Conservation (phyloP, 1,284 basidiomycete species). For the Puccinia coronata region DNA sequence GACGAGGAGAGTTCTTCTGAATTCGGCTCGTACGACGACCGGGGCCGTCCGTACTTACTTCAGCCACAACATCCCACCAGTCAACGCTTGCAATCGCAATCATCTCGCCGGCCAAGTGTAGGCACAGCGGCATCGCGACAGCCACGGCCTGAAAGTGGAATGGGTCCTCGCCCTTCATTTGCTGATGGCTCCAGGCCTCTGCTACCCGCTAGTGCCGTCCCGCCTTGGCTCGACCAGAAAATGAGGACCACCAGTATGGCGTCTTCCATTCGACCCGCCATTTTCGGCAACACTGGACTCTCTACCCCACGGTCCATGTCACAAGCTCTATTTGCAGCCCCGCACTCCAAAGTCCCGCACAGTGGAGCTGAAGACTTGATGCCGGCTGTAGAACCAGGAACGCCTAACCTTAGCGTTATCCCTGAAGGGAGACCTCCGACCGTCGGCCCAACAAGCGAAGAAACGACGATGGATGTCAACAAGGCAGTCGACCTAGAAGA, state of each 20-base stretch:
- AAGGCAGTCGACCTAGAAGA: neutral
- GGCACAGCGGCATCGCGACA: conserved; percentile 42
- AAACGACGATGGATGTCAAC: conserved; percentile 2
- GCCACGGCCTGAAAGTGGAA: conserved; percentile 50
- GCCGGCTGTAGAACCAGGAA: neutral
- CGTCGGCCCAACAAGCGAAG: neutral
- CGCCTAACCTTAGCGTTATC: conserved; percentile 17
- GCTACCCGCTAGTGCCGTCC: neutral
- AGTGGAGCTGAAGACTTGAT: conserved; percentile 48
- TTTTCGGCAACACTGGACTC: conserved; percentile 76
- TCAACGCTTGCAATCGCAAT: conserved; percentile 56
- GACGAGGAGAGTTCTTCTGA: conserved; percentile 13
- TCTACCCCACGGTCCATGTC: conserved; percentile 63
- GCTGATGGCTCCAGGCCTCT: neutral
- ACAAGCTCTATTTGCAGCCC: conserved; percentile 26
- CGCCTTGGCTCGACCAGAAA: conserved; percentile 28
- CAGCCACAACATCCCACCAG: conserved; percentile 54
- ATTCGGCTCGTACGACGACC: conserved; percentile 31
- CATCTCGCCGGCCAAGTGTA: conserved; percentile 54
- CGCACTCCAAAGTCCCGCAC: conserved; percentile 2
- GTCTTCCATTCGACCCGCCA: conserved; percentile 68
- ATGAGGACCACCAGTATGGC: conserved; percentile 53
- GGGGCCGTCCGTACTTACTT: conserved; percentile 31
- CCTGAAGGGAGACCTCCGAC: conserved; percentile 22
- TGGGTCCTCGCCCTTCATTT: conserved; percentile 21